Base-by-base conservation (phyloP, 805 yeast genomes). In the Candida coquimbonensis region DNA sequence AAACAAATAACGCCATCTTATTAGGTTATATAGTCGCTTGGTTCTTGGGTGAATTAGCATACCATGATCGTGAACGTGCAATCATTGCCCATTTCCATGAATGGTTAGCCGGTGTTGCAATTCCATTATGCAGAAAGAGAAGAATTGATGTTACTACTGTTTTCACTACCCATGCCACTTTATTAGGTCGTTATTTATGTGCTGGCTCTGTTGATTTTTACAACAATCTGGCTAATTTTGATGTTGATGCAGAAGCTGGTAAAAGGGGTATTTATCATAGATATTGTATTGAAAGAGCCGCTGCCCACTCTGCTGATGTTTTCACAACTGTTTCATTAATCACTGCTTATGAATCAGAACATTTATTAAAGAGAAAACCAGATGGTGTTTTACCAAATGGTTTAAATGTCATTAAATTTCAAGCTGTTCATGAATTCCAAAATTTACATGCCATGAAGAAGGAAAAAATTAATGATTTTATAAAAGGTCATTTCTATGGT, bases 321-420 rank as follows among this genome's bases (percentile, higher is more conserved):
- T 91, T 91, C 70, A 91, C 99, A 34, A 93, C 99, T 0, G 99
- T 91, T 11, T 87, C 96, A 11, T 95, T 91, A 61, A 93, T 91
- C 56, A 91, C 99, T n/a, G 98, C 98, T 2, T 86, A 80, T 61
- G 99, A 91, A 66, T 73, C 91, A 7, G 98, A 91, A 68, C 95
- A 90, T 64, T 72, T 91, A 65, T 74, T 91, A 54, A 93, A 91
- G 61, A 78, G 99, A 52, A 90, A 91, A 65, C 99, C 99, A 1
- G 99, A 91, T 62, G 99, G 99, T 4, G 97, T 91, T 21, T 76
- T 93, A 61, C 99, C 99, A 45, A 91, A 91, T 63, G 99, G 99
- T 24, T 74, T 91, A 51, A 91, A 91, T 62, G 98, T 91, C 44
- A 88, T 90, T 52, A 91, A 91, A 69, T 91, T 91, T 68, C 91